These are phyloP conservation scores for Penicillium sp. DNA, from an alignment of 2,329 filamentous ascomycete genomes.

Conservation along the genomic window DNA sequence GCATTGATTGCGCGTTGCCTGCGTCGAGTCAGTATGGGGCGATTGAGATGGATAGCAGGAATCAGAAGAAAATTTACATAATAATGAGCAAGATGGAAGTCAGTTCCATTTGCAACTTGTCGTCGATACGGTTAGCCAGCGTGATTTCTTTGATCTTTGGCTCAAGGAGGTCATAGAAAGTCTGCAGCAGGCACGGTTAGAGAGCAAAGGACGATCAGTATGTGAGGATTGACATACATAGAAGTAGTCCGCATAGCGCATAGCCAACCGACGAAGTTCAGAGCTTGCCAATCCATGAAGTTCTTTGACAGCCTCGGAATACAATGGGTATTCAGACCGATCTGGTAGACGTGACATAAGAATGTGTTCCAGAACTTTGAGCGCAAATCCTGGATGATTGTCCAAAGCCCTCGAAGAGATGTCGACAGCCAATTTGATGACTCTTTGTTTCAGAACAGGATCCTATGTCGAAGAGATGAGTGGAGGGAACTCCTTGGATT, in stretches of 20 bases:
- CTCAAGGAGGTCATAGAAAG: conserved; percentile 85
- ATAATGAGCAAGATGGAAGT: conserved; percentile 92
- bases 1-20: conserved; percentile 79
- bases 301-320: conserved; percentile 86
- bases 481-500: background rate
- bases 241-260: conserved; percentile 88
- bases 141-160: conserved; percentile 75
- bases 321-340: conserved; percentile 67
- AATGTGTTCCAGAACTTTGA: conserved; percentile 88
- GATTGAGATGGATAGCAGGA: background rate
- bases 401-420: conserved; percentile 80
- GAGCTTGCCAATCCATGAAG: conserved; percentile 81
- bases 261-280: conserved; percentile 83
- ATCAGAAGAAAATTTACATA: conserved; percentile 52
- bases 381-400: conserved; percentile 74
- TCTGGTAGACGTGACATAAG: conserved; percentile 77
- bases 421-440: conserved; percentile 78
- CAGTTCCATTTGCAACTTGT: conserved; percentile 81
- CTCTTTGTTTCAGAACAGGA: conserved; percentile 76
- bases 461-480: conserved; percentile 52
- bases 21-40: conserved; percentile 13
- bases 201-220: background rate
- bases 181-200: conserved; percentile 47
- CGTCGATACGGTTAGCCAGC: conserved; percentile 70
- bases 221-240: conserved; percentile 52